Evolutionary conservation across 257 asterid genomes (phyloP).

Genomic region (Fraxinus quadrangulata): DNA sequence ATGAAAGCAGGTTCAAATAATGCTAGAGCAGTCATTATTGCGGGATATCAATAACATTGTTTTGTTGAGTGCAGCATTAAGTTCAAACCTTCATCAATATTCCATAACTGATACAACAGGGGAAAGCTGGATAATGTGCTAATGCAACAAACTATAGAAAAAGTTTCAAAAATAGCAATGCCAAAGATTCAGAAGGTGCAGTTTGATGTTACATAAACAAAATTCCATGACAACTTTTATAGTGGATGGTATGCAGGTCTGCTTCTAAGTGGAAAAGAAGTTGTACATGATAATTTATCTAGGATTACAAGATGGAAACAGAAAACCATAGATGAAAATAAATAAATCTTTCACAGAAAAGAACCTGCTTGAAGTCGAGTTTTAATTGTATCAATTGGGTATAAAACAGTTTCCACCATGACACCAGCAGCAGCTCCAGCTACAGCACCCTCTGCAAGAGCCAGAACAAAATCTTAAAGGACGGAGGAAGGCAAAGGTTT

Average conservation of each 20-base stretch:
- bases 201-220: background rate
- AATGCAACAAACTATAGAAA: background rate
- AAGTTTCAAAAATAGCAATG: background rate
- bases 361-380: slow-evolving; percentile 73
- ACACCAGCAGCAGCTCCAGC: slow-evolving; percentile 76
- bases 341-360: background rate
- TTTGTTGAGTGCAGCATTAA: background rate
- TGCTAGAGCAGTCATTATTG: background rate
- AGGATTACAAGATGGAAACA: background rate
- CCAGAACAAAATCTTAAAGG: slow-evolving; percentile 11
- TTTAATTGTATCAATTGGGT: slow-evolving; percentile 74
- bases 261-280: background rate
- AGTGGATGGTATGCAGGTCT: slow-evolving; percentile 8
- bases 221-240: no score
- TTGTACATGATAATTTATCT: background rate
- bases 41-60: background rate
- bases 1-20: background rate
- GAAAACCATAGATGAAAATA: background rate
- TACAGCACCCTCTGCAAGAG: slow-evolving; percentile 60
- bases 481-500: background rate
- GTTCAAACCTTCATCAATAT: background rate
- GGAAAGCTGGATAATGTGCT: background rate
- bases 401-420: slow-evolving; percentile 60
- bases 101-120: background rate
- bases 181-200: background rate